These are phyloP conservation scores for Leccinum variicolor DNA, from an alignment of 768 basidiomycete species.

Conservation along the genomic window DNA sequence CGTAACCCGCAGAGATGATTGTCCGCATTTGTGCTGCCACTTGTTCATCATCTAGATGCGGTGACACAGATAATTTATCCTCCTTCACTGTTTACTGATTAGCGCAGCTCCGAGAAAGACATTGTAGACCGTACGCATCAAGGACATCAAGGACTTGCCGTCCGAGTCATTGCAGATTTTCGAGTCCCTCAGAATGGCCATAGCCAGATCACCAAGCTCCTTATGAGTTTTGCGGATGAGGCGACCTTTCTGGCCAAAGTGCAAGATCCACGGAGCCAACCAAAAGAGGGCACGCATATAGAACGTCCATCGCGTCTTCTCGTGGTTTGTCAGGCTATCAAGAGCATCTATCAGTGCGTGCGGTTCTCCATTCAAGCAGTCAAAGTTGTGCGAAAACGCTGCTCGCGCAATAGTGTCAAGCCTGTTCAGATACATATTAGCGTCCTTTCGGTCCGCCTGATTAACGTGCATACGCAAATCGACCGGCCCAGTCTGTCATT, in stretches of 20 bases:
- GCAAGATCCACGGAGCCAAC: slow-evolving; percentile 53
- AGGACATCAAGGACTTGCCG: slow-evolving; percentile 48
- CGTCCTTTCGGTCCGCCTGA: background rate
- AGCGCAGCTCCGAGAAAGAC: background rate
- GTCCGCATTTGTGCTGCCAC: slow-evolving; percentile 61
- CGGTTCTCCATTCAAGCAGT: slow-evolving; percentile 48
- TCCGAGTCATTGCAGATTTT: slow-evolving; percentile 42
- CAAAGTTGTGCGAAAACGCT: slow-evolving; percentile 63
- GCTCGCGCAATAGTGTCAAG: slow-evolving; percentile 59
- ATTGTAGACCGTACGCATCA: slow-evolving; percentile 42
- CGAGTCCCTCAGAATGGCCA: slow-evolving; percentile 53
- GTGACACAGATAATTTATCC: slow-evolving; percentile 39
- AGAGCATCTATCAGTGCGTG: slow-evolving; percentile 50
- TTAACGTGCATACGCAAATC: slow-evolving; percentile 51
- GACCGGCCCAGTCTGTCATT: slow-evolving; percentile 55
- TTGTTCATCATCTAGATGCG: slow-evolving; percentile 45
- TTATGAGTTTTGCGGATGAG: slow-evolving; percentile 53
- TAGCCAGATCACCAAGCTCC: slow-evolving; percentile 52
- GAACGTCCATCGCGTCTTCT: slow-evolving; percentile 54
- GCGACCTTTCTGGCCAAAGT: slow-evolving; percentile 54
- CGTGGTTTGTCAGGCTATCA: slow-evolving; percentile 58
- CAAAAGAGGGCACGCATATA: slow-evolving; percentile 65
- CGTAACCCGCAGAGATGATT: slow-evolving; percentile 55
- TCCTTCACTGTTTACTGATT: slow-evolving; percentile 34
- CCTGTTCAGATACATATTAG: slow-evolving; percentile 26